These are phyloP conservation scores for Alternaria gaisen DNA, from an alignment of 2,329 filamentous ascomycete species.

Conservation along the genomic window DNA sequence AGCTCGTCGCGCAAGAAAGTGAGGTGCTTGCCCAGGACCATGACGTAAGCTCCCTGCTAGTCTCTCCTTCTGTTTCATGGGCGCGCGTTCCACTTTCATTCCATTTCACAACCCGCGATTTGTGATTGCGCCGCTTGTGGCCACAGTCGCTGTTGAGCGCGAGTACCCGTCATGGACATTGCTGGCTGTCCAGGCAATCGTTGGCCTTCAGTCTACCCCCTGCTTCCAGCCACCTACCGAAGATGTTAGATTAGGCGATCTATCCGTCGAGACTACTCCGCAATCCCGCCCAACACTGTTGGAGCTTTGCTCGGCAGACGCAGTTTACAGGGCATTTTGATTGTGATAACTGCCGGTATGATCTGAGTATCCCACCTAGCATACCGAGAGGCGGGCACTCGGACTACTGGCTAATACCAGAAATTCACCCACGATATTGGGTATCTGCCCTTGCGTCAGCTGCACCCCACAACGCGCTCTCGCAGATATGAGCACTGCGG, in stretches of 20 bases:
- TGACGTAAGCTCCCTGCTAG: not conserved
- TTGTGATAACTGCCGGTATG: not conserved
- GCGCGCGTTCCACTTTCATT: not conserved
- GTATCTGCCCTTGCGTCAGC: slow-evolving; percentile 18
- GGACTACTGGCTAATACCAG: slow-evolving; percentile 8
- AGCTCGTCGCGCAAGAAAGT: not conserved
- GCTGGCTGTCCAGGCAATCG: not conserved
- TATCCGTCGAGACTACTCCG: not conserved
- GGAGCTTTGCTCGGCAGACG: not conserved
- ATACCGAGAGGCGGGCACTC: not conserved
- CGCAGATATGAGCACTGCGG: not conserved
- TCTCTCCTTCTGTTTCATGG: not conserved
- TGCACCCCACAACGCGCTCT: slow-evolving; percentile 28
- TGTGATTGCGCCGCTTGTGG: not conserved
- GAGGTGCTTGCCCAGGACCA: not conserved
- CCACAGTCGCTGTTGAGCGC: not conserved
- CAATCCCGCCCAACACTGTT: not conserved
- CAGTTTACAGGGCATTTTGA: not conserved
- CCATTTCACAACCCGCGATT: not conserved
- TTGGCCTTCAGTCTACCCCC: not conserved
- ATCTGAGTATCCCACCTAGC: not conserved
- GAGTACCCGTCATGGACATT: not conserved
- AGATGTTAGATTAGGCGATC: not conserved
- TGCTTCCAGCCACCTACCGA: not conserved
- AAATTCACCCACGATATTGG: slow-evolving; percentile 20